A percentile compares a stretch with the other conserved stretches of the same genome.
phyloP scores from a whole-genome alignment of 495 filamentous ascomycete genomes.

The Penicillium bialowiezense region DNA sequence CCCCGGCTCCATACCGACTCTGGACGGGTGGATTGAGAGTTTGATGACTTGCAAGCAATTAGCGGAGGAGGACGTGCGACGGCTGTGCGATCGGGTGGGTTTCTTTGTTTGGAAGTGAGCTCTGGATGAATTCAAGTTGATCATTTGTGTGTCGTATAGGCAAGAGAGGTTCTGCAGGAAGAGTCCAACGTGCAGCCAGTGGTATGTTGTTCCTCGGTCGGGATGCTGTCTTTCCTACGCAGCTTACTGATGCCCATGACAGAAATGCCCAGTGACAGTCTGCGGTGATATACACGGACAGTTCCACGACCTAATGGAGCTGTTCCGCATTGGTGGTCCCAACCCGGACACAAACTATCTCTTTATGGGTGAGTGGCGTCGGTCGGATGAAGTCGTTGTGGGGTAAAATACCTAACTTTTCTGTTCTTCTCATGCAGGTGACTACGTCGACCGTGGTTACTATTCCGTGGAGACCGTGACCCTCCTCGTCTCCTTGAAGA shows the following conservation, averaged over 20 bases:
- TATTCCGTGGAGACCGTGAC: conserved; percentile 97
- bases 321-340: conserved; percentile 88
- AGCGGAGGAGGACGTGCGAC: conserved; percentile 89
- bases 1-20: conserved; percentile 82
- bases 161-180: conserved; percentile 91
- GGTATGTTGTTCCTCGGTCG: conserved; percentile 57
- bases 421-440: conserved; percentile 55
- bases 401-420: background rate
- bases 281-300: conserved; percentile 94
- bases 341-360: conserved; percentile 94
- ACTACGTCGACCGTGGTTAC: conserved; percentile 96
- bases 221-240: conserved; percentile 8
- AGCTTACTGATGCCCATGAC: conserved; percentile 24
- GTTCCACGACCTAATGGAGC: conserved; percentile 92
- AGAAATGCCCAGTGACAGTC: conserved; percentile 95
- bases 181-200: conserved; percentile 99
- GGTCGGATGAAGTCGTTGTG: conserved; percentile 15
- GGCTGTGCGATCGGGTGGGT: conserved; percentile 94
- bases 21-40: conserved; percentile 98
- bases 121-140: conserved; percentile 13
- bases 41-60: conserved; percentile 99
- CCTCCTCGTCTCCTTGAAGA: conserved; percentile 90
- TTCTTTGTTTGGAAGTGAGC: background rate
- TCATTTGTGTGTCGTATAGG: conserved; percentile 48
- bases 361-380: conserved; percentile 74